These are phyloP conservation scores for Boletales sp. DNA, from an alignment of 768 basidiomycete genomes.

Conservation along the genomic window DNA sequence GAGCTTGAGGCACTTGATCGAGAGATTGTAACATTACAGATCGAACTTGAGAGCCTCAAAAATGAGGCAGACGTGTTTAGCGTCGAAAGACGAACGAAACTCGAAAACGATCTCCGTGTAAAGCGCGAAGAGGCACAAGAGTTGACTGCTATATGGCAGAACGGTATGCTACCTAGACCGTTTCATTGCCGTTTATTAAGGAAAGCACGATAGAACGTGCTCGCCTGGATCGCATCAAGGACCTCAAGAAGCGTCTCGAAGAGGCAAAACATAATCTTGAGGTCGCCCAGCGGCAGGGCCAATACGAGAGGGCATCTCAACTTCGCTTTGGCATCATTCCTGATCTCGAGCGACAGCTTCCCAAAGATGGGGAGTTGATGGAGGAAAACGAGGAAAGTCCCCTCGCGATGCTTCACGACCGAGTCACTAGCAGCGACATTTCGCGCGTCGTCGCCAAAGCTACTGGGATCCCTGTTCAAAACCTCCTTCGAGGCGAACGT, in stretches of 20 bases:
- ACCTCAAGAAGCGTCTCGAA: constrained; percentile 71
- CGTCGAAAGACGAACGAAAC: constrained; percentile 63
- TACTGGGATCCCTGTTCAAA: constrained; percentile 90
- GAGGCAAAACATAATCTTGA: constrained; percentile 84
- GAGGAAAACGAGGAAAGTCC: constrained; percentile 42
- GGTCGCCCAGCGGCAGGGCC: constrained; percentile 84
- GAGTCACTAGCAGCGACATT: constrained; percentile 88
- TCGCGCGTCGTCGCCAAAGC: constrained; percentile 83
- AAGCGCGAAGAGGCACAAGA: constrained; percentile 63
- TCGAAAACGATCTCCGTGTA: constrained; percentile 57
- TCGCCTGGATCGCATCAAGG: constrained; percentile 65
- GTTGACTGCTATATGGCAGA: constrained; percentile 68
- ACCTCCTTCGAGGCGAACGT: constrained; percentile 81
- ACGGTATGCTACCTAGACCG: constrained; percentile 38
- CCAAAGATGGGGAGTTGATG: constrained; percentile 44
- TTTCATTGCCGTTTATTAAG: not conserved
- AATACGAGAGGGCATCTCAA: constrained; percentile 79
- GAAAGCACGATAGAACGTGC: constrained; percentile 49
- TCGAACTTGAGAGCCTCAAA: constrained; percentile 85
- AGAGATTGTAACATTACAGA: constrained; percentile 82
- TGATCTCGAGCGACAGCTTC: constrained; percentile 69
- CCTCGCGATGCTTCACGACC: constrained; percentile 72
- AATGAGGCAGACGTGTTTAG: constrained; percentile 86
- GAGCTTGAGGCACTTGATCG: constrained; percentile 79
- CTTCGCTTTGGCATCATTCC: constrained; percentile 85